These are phyloP conservation scores for Solanum okadae DNA, from an alignment of 257 asterid genomes.

Conservation along the genomic window DNA sequence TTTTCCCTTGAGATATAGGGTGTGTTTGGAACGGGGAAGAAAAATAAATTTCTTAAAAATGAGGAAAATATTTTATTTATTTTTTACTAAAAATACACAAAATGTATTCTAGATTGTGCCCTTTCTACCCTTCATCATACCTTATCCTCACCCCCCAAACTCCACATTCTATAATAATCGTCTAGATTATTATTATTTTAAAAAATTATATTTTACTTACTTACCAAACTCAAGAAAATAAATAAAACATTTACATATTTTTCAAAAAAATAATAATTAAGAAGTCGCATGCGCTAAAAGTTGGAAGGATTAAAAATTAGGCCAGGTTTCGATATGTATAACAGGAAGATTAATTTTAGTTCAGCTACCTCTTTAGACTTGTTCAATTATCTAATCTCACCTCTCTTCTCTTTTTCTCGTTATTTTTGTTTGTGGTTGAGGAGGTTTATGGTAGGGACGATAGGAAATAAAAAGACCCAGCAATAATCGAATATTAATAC, in stretches of 20 bases:
- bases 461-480: not conserved
- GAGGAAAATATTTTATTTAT: not conserved
- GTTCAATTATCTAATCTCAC: not conserved
- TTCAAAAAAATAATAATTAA: too few species aligned
- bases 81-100: too few species aligned
- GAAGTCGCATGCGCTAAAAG: not conserved
- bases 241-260: too few species aligned
- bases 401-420: not conserved
- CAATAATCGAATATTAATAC: not conserved
- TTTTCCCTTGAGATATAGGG: not conserved
- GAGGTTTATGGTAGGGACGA: not conserved
- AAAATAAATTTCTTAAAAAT: too few species aligned
- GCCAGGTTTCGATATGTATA: not conserved
- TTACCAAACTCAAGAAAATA: not conserved
- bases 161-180: not conserved
- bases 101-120: not conserved
- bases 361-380: not conserved
- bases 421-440: not conserved
- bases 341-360: not conserved
- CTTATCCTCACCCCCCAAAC: not conserved
- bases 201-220: not conserved
- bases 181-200: not conserved
- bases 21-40: not conserved
- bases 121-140: not conserved
- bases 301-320: not conserved